Conservation (phyloP, 2,329 filamentous ascomycete species). For the Purpureocillium takamizusanense region DNA sequence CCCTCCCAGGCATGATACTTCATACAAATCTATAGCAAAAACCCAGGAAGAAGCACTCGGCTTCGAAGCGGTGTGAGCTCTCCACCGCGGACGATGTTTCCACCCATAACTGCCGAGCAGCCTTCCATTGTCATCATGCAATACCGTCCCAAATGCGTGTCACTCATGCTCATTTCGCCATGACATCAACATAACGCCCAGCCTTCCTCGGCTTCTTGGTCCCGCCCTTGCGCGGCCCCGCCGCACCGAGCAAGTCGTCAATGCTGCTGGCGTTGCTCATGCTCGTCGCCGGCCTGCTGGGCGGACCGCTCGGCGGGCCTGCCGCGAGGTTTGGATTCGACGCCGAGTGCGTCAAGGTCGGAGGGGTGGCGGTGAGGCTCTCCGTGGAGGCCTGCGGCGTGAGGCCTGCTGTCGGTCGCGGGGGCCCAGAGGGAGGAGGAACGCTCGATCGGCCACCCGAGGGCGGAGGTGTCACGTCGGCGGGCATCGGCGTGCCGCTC, state of each 20-base stretch:
- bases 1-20: background rate
- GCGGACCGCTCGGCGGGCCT: slow-evolving; percentile 39
- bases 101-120: background rate
- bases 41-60: background rate
- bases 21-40: background rate
- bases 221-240: slow-evolving; percentile 57
- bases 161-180: slow-evolving; percentile 55
- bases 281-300: slow-evolving; percentile 64
- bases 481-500: slow-evolving; percentile 43
- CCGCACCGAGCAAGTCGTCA: slow-evolving; percentile 78
- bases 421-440: slow-evolving; percentile 19
- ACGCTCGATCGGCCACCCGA: slow-evolving; percentile 18
- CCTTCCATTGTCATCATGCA: slow-evolving; percentile 4
- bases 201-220: slow-evolving; percentile 69
- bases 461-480: slow-evolving; percentile 22
- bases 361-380: slow-evolving; percentile 25
- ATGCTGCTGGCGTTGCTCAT: slow-evolving; percentile 92
- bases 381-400: slow-evolving; percentile 19
- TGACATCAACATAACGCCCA: slow-evolving; percentile 90
- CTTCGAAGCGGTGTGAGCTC: background rate
- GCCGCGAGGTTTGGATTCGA: slow-evolving; percentile 35
- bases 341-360: slow-evolving; percentile 34
- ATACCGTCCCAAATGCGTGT: background rate
- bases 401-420: slow-evolving; percentile 5
- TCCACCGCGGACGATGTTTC: too few species aligned